phyloP scores from a whole-genome alignment of 106 monocot species.

The Vanilla planifolia region DNA sequence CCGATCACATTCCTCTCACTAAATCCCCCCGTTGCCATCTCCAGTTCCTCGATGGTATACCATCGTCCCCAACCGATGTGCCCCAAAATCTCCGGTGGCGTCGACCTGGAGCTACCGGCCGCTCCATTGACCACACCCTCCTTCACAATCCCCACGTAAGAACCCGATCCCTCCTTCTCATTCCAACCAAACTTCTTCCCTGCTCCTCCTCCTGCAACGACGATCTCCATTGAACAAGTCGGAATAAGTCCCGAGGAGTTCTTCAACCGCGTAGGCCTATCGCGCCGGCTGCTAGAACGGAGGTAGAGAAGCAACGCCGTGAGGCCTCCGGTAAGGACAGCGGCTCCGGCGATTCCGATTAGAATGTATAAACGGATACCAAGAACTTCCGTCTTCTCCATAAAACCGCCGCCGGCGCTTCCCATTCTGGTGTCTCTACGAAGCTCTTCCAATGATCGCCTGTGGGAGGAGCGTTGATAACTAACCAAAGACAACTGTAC shows the following conservation, averaged over 20 bases:
- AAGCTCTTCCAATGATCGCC: not conserved
- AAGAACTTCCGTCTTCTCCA: constrained; percentile 16
- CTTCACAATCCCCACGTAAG: not conserved
- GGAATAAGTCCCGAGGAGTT: constrained; percentile 1
- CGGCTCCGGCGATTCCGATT: constrained; percentile 9
- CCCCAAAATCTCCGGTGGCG: constrained; percentile 22
- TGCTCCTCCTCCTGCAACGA: constrained; percentile 3
- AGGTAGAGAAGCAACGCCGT: constrained; percentile 10
- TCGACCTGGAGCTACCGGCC: constrained; percentile 4
- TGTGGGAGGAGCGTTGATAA: not conserved
- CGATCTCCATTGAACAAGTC: not conserved
- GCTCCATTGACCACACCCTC: constrained; percentile 2
- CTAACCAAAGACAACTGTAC: too few relatives aligned
- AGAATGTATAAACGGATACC: constrained; percentile 27
- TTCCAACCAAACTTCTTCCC: not conserved
- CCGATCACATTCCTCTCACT: constrained; percentile 62
- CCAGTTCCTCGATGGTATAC: constrained; percentile 64
- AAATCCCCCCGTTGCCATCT: constrained; percentile 57
- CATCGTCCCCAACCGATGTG: constrained; percentile 74
- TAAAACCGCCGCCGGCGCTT: constrained; percentile 4
- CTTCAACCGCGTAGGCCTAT: constrained; percentile 7
- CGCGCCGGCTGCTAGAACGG: constrained; percentile 1
- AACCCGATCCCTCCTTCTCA: constrained; percentile 4
- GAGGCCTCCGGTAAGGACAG: constrained; percentile 12
- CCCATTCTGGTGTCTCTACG: not conserved